Base-by-base conservation (phyloP, 805 yeast species). In the Myxozyma vanderwaltii region DNA sequence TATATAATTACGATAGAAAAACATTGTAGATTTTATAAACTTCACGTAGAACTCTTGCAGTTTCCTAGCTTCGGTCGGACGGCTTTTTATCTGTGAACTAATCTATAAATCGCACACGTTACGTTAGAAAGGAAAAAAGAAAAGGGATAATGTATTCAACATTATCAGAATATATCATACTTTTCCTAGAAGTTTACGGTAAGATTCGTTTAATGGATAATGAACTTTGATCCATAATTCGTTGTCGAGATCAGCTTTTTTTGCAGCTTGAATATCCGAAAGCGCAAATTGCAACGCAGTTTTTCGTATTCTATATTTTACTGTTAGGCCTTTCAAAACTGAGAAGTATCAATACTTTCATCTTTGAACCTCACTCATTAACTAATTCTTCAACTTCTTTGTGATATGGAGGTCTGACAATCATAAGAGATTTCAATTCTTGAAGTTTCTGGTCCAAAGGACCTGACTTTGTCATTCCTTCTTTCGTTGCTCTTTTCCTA, bases 61-160 rank as follows among this genome's bases (percentile, higher is more conserved):
- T 35, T 61, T 61, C 13, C 65, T 41, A 10, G 62, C 54, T 35
- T 63, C 65, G 8, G 56, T 50, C 10, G 59, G 59, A 41, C 27
- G 41, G 12, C 50, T 23, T 29, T 56, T 58, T 13, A 29, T 35
- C 21, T 51, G 48, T 7, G 62, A 36, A 17, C 50, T 51, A n/a
- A 57, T 48, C 64, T 59, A 35, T 10, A 10, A 24, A 17, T 19
- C 2, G 35, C 29, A 29, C 24, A 24, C 21, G 15, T 21, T 8
- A 26, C n/a, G n/a, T n/a, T n/a, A n/a, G n/a, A n/a, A n/a, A n/a
- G n/a, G n/a, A n/a, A n/a, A n/a, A n/a, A n/a, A n/a, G n/a, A n/a
- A n/a, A n/a, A n/a, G n/a, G n/a, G n/a, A n/a, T n/a, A n/a, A n/a
- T n/a, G n/a, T n/a, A n/a, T n/a, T n/a, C n/a, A n/a, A 15, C 29